A percentile compares a stretch with the other conserved stretches of the same genome.
Conservation (phyloP, 345 rosid genomes). For the Lagerstroemia speciosa region DNA sequence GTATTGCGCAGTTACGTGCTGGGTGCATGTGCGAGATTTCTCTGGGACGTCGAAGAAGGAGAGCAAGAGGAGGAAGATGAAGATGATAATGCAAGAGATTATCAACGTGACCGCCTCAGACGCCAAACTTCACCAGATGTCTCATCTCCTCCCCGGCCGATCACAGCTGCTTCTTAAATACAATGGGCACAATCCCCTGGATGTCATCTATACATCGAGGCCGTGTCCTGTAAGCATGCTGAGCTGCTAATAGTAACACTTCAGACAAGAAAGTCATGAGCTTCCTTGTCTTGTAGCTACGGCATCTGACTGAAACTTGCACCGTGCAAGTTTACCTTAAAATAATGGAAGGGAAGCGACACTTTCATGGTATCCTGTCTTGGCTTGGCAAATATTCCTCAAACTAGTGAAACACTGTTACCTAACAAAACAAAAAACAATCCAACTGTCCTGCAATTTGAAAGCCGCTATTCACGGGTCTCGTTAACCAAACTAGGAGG, state of each 20-base stretch:
- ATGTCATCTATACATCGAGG: neutral
- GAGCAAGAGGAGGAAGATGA: conserved; percentile 25
- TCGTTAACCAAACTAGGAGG: neutral
- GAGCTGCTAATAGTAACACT: neutral
- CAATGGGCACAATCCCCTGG: neutral
- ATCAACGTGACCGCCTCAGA: neutral
- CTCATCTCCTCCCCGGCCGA: conserved; percentile 17
- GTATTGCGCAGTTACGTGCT: conserved; percentile 42
- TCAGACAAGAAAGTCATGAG: neutral
- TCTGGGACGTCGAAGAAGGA: conserved; percentile 61
- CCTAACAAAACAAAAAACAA: no score
- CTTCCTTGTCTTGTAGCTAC: neutral
- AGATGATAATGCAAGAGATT: neutral
- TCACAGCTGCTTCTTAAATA: conserved; percentile 22
- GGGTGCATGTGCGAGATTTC: conserved; percentile 66
- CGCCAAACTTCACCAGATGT: conserved; percentile 17
- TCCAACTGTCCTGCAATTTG: neutral
- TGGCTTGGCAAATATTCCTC: neutral
- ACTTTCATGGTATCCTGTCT: neutral
- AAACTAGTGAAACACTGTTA: neutral
- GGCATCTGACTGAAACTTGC: neutral
- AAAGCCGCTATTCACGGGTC: neutral
- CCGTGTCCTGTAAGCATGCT: neutral
- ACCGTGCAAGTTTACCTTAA: neutral
- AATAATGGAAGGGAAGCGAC: neutral